Evolutionary conservation across 176 grass and related monocot genomes (phyloP), one percentile per base, ranked within the genome.

Genomic region (Elaeis guineensis): DNA sequence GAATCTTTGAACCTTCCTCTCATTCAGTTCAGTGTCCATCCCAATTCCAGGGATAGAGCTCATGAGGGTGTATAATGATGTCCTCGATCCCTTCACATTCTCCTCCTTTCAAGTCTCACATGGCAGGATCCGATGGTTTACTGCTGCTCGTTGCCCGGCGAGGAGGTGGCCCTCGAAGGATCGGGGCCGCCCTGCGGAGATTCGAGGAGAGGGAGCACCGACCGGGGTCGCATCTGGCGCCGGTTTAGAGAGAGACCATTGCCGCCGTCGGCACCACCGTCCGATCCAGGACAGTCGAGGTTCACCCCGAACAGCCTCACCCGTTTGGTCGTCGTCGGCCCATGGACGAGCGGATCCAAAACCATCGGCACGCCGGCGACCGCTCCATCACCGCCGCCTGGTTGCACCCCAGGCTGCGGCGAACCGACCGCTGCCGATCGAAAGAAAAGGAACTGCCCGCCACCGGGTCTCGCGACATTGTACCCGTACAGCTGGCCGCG

Each of bases 281-380:
- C 63, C 16, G 70, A 65, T 29, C 30, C 54, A 4, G 82, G 70
- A 63, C 58, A 72, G 52, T 86, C 79, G 16, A 98, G 73, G 75
- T 98, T 86, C 35, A 98, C 93, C 14, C 93, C 93, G 56, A 98
- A 98, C 21, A 98, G 79, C 56, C 84, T 80, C 17, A 98, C 69
- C 16, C 84, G 69, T 63, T 98, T 98, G 12, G 76, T 61, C 0
- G 66, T 44, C 2, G 67, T 50, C 32, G 69, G 70, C 56, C 32
- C 62, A 23, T 80, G 51, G 49, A 51, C 48, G 14, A 74, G 68
- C 72, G 92, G 77, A 17, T 81, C 72, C 25, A 96, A 69, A 21
- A 90, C 81, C 62, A 83, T 60, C 17, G 81, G 81, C n/a, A 86
- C 51, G 8, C 18, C 65, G 6, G 24, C 9, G 11, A 44, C 35